Base-by-base conservation (phyloP, 352 stramenopile species). In the Pythium phragmiticola region DNA sequence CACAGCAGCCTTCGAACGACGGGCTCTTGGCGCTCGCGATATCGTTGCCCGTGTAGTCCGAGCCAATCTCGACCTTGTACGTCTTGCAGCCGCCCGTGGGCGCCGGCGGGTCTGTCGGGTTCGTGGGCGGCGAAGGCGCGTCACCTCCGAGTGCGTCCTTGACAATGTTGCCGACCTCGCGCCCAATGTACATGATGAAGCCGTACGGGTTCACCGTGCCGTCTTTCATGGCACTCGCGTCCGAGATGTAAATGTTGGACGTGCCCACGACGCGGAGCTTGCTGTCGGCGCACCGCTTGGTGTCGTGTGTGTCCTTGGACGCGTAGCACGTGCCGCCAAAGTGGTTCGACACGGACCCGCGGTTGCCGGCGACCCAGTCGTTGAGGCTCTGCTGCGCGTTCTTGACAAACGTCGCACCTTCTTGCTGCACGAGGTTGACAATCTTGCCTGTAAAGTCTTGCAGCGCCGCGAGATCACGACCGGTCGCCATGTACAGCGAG, bases 191-290 rank as follows among this genome's bases (percentile, higher is more conserved):
- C 84, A 89, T 90, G 57, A 90, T 67, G 46, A 90, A 90, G 21
- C 74, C 81, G 61, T 87, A 90, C 57, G 84, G 84, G 63, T 91
- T 93, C 23, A 89, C 80, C 0, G 82, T 91, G 8, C 84, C 84
- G 4, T 36, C 33, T 8, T 36, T 36, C 8, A 9, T 4, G 33
- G 8, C 4, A 36, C 8, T 87, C 80, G 8, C 69, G 68, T 93
- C 82, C 0, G 63, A 71, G n/a, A 93, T 65, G 48, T 86, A 91
- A 23, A 90, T 69, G 69, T 93, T 91, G 59, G 47, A 75, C 5
- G 80, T 89, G 23, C 82, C 84, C 12, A 89, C 36, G n/a, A 93
- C 82, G 1, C 71, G 69, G 48, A 91, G 57, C 60, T 85, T 87
- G 5, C 80, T 65, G 37, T 90, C 84, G 0, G 80, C 82, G 28